These are phyloP conservation scores for Candida coquimbonensis DNA, from an alignment of 805 yeast genomes.

Conservation along the genomic window DNA sequence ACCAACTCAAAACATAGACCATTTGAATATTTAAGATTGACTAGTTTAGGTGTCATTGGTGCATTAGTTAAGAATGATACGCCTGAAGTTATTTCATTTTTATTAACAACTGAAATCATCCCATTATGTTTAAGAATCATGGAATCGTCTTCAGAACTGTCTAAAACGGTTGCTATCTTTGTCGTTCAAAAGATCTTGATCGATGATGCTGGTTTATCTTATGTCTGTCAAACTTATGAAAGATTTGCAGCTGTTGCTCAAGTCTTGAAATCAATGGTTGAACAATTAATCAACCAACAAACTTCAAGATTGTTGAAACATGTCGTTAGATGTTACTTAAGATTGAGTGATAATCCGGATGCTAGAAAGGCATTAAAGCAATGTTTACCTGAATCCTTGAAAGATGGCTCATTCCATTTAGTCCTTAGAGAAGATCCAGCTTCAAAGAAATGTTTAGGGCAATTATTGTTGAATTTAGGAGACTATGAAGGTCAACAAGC, in stretches of 20 bases:
- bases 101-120: constrained; percentile 92
- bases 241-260: constrained; percentile 90
- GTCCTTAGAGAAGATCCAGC: constrained; percentile 81
- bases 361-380: constrained; percentile 83
- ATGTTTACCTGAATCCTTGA: constrained; percentile 78
- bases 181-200: constrained; percentile 87
- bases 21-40: constrained; percentile 86
- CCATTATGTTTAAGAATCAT: constrained; percentile 91
- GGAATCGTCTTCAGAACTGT: constrained; percentile 90
- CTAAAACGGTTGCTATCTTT: constrained; percentile 95
- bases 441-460: constrained; percentile 81
- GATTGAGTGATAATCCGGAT: constrained; percentile 83
- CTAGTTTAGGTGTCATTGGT: constrained; percentile 94
- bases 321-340: constrained; percentile 86
- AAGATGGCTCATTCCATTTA: constrained; percentile 77
- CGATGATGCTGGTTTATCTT: constrained; percentile 86
- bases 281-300: constrained; percentile 67
- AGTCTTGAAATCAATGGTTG: constrained; percentile 82
- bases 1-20: constrained; percentile 89
- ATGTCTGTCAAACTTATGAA: constrained; percentile 92
- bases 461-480: constrained; percentile 62
- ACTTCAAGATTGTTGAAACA: constrained; percentile 86
- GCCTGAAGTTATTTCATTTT: constrained; percentile 86
- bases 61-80: constrained; percentile 95
- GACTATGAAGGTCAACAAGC: constrained; percentile 27